Percentiles rank a stretch among this genome's conserved stretches.
phyloP scores from a whole-genome alignment of 768 basidiomycete genomes.

The Dendrothele bispora region DNA sequence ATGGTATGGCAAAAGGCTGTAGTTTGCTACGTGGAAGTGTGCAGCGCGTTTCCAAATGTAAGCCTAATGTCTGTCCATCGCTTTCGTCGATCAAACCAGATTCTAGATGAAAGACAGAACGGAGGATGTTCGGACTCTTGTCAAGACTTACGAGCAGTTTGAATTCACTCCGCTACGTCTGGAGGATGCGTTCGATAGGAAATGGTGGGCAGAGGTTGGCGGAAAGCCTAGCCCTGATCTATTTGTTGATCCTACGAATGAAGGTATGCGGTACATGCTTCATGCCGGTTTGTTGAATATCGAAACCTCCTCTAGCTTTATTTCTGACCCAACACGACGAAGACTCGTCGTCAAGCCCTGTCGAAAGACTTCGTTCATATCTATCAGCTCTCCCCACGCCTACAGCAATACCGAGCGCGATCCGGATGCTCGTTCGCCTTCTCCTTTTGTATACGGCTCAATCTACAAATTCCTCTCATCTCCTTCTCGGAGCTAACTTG shows the following conservation, averaged over 20 bases:
- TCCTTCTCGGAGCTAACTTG: constrained; percentile 77
- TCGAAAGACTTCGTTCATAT: constrained; percentile 44
- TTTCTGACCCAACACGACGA: constrained; percentile 31
- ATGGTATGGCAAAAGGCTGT: constrained; percentile 61
- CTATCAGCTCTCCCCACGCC: constrained; percentile 71
- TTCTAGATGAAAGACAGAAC: constrained; percentile 55
- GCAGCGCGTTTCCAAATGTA: constrained; percentile 60
- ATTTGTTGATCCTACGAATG: constrained; percentile 49
- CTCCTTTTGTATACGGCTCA: constrained; percentile 68
- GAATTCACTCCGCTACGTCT: constrained; percentile 64
- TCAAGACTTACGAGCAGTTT: constrained; percentile 51
- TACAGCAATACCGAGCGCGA: constrained; percentile 61
- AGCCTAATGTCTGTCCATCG: constrained; percentile 22
- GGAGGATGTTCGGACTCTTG: constrained; percentile 41
- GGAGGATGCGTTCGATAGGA: constrained; percentile 71
- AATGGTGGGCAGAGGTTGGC: constrained; percentile 62
- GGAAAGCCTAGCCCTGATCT: constrained; percentile 27
- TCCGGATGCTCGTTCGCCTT: constrained; percentile 63
- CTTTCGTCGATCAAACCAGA: constrained; percentile 12
- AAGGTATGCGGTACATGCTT: constrained; percentile 42
- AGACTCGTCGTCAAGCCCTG: constrained; percentile 24
- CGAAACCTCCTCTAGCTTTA: constrained; percentile 1
- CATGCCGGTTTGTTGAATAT: no score
- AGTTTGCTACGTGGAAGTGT: constrained; percentile 73
- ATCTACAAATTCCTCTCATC: constrained; percentile 62